Evolutionary conservation across 768 basidiomycete species (phyloP).

Genomic region (Cubamyces sp.): DNA sequence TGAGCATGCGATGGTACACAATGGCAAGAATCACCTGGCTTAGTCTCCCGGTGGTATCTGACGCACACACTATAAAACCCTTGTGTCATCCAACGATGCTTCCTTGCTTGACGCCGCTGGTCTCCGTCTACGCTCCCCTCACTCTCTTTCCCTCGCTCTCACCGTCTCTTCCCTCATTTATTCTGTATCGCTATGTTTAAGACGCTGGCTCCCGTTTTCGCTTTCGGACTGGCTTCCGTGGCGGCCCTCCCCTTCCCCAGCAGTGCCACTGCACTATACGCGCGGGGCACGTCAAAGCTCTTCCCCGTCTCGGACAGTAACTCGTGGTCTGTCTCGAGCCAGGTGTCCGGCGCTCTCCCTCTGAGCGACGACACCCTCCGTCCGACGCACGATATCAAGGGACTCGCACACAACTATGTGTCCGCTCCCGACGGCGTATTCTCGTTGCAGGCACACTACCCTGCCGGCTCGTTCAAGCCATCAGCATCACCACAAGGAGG

Average conservation of each 20-base stretch:
- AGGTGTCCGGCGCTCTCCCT: conserved; percentile 26
- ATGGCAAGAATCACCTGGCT: not conserved
- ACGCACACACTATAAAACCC: conserved; percentile 12
- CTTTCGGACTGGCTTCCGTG: conserved; percentile 23
- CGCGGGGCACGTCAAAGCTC: conserved; percentile 16
- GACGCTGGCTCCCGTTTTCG: conserved; percentile 10
- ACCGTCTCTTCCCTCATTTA: not conserved
- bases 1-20: not conserved
- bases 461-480: conserved; percentile 58
- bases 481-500: conserved; percentile 53
- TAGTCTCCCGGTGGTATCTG: not conserved
- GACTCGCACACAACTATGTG: conserved; percentile 30
- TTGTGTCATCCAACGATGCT: not conserved
- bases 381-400: conserved; percentile 26
- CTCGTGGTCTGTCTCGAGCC: conserved; percentile 34
- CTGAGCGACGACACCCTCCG: conserved; percentile 32
- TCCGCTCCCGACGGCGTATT: conserved; percentile 29
- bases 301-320: conserved; percentile 31
- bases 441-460: conserved; percentile 31
- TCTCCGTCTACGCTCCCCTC: conserved; percentile 10
- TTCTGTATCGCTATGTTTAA: conserved; percentile 4
- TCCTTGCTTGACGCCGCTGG: conserved; percentile 24
- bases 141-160: not conserved
- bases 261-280: not conserved
- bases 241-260: conserved; percentile 10